phyloP scores from a whole-genome alignment of 352 stramenopile species.

The Phytophthora multivora region DNA sequence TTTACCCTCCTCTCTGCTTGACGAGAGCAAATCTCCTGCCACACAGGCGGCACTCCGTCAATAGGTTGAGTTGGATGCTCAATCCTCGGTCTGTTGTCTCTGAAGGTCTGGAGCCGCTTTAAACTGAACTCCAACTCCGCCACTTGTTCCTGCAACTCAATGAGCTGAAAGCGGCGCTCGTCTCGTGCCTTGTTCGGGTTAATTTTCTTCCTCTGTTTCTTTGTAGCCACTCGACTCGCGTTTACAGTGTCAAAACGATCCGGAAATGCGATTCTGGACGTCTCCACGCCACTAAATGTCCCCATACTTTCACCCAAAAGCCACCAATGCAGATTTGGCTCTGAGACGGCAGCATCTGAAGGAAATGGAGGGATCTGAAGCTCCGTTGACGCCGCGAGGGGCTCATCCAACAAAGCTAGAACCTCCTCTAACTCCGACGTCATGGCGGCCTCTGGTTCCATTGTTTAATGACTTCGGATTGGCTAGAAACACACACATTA shows the following conservation, averaged over 20 bases:
- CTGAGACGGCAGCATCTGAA: neutral
- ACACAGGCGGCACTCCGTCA: constrained; percentile 22
- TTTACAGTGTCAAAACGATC: neutral
- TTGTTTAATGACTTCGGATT: constrained; percentile 5
- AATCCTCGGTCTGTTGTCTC: constrained; percentile 1
- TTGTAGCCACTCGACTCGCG: neutral
- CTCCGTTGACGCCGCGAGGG: neutral
- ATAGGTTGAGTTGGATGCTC: neutral
- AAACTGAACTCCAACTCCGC: constrained; percentile 26
- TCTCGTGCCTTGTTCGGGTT: constrained; percentile 39
- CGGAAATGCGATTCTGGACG: neutral
- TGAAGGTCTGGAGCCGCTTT: constrained; percentile 10
- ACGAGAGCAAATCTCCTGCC: constrained; percentile 30
- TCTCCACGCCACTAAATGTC: neutral
- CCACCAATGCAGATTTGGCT: neutral
- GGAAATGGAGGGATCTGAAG: neutral
- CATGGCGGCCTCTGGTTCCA: neutral
- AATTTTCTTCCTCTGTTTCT: constrained; percentile 22
- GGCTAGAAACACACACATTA: neutral
- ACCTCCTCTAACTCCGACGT: constrained; percentile 17
- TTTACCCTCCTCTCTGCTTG: constrained; percentile 23
- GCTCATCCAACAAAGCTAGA: constrained; percentile 22
- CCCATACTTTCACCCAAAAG: neutral
- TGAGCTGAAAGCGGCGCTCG: constrained; percentile 30
- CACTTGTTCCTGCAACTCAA: constrained; percentile 20